Evolutionary conservation across 768 basidiomycete genomes (phyloP), one percentile per base, ranked within the genome.

Genomic region (Ramaria rubella): DNA sequence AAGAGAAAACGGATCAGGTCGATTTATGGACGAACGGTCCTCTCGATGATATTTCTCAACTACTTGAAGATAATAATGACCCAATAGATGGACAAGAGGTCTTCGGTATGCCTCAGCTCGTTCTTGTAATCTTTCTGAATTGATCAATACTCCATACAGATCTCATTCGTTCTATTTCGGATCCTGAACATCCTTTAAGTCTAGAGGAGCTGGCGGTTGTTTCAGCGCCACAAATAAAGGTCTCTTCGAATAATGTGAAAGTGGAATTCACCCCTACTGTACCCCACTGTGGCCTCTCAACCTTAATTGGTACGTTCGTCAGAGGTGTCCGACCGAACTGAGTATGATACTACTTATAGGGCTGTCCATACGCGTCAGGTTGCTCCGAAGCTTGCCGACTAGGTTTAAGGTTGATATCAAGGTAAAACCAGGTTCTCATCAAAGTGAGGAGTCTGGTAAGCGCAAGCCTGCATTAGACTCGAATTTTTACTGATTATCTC

Each of bases 191-290:
- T 69, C 90, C 93, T 4, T 75, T 82, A 60, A 88, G 86, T 17
- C 79, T 99, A 45, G 96, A 99, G 67, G 92, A 97, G 66, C 85
- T 99, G 8, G 85, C 90, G 23, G 96, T 99, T 34, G 94, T 99
- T 40, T 95, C 92, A 46, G 82, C 85, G 5, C 84, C 90, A 9
- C 94, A 98, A 65, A 85, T 97, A 57, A 66, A 71, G 4, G 70
- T 69, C 11, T 44, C 75, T 72, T 58, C 62, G n/a, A 87, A 93
- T 60, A 78, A 78, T 52, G 76, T 99, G 51, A 75, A 80, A 33
- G 86, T 99, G 60, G 93, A 95, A 66, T 94, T 98, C 66, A 98
- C 96, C 5, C 95, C 96, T 3, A 98, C 96, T 0, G 91, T 96
- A 15, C 95, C 96, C 9, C 94, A 97, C 65, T 98, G 95, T 61